phyloP scores from a whole-genome alignment of 768 basidiomycete species.

The Podaxis pistillaris region DNA sequence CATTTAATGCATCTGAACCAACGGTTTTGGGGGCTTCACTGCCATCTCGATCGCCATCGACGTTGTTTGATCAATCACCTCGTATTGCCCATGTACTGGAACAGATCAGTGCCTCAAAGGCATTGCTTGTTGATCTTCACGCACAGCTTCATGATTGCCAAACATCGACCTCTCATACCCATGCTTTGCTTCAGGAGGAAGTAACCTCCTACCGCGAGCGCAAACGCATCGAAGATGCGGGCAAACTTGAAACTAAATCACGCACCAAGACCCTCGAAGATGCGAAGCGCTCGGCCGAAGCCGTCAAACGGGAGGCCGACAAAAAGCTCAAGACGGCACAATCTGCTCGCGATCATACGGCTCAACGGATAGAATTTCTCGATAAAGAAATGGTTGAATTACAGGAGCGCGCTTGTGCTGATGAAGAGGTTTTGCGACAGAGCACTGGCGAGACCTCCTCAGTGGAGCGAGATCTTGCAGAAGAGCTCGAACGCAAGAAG shows the following conservation, averaged over 20 bases:
- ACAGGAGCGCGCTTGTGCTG: constrained; percentile 51
- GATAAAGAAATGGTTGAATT: constrained; percentile 60
- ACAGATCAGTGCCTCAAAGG: constrained; percentile 64
- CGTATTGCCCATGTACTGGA: constrained; percentile 72
- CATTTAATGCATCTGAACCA: constrained; percentile 24
- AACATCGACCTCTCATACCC: constrained; percentile 53
- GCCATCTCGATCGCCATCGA: constrained; percentile 38
- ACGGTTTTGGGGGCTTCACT: constrained; percentile 28
- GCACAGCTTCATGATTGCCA: constrained; percentile 67
- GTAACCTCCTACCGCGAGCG: constrained; percentile 69
- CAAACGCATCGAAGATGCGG: constrained; percentile 82
- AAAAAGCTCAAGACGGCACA: constrained; percentile 78
- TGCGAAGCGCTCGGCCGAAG: constrained; percentile 78
- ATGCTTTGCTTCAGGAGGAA: constrained; percentile 64
- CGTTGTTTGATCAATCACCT: constrained; percentile 62
- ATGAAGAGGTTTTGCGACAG: constrained; percentile 49
- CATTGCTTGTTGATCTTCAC: constrained; percentile 65
- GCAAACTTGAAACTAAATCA: constrained; percentile 74
- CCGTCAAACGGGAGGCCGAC: constrained; percentile 79
- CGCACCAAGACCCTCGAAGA: constrained; percentile 88
- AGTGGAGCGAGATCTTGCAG: constrained; percentile 51
- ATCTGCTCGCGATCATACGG: constrained; percentile 59
- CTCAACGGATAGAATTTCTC: constrained; percentile 53
- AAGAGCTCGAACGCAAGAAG: constrained; percentile 53
- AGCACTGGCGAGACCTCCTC: constrained; percentile 45